A percentile compares a stretch with the other conserved stretches of the same genome.
phyloP scores from a whole-genome alignment of 1,284 basidiomycete genomes.

The Gymnopus androsaceus region DNA sequence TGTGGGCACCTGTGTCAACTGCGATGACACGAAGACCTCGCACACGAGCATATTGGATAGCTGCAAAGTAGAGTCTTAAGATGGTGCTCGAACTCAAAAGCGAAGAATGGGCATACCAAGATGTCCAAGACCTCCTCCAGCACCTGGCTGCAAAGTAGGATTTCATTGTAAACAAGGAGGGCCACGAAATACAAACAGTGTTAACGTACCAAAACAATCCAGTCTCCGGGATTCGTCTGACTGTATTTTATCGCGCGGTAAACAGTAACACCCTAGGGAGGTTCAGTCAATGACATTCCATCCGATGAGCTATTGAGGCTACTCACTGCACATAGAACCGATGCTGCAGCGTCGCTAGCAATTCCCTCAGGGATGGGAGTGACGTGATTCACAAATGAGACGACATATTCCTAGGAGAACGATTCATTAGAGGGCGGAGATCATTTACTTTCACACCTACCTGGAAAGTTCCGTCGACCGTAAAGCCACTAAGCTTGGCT shows the following conservation, averaged over 20 bases:
- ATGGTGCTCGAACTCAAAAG: not conserved
- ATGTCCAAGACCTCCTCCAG: constrained; percentile 75
- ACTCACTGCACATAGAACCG: constrained; percentile 81
- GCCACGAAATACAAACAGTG: too few relatives aligned
- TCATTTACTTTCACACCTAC: too few relatives aligned
- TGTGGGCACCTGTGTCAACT: constrained; percentile 79
- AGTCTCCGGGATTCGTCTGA: constrained; percentile 68
- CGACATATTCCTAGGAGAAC: constrained; percentile 62
- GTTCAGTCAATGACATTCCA: not conserved
- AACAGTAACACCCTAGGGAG: constrained; percentile 69
- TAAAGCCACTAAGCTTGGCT: constrained; percentile 70
- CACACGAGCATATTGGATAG: constrained; percentile 77
- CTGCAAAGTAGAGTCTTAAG: constrained; percentile 36
- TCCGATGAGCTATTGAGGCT: constrained; percentile 27
- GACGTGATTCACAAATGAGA: constrained; percentile 69
- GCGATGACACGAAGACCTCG: constrained; percentile 82
- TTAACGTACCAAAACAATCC: constrained; percentile 83
- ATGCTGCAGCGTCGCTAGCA: constrained; percentile 71
- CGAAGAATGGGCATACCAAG: constrained; percentile 40
- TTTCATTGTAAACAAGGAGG: too few relatives aligned
- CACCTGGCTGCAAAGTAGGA: constrained; percentile 70
- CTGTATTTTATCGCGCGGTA: constrained; percentile 86
- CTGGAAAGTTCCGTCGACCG: constrained; percentile 82
- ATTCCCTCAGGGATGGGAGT: constrained; percentile 75
- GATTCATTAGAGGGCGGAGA: too few relatives aligned